These are phyloP conservation scores for Acmispon strigosus DNA, from an alignment of 306 rosid species.

Conservation along the genomic window DNA sequence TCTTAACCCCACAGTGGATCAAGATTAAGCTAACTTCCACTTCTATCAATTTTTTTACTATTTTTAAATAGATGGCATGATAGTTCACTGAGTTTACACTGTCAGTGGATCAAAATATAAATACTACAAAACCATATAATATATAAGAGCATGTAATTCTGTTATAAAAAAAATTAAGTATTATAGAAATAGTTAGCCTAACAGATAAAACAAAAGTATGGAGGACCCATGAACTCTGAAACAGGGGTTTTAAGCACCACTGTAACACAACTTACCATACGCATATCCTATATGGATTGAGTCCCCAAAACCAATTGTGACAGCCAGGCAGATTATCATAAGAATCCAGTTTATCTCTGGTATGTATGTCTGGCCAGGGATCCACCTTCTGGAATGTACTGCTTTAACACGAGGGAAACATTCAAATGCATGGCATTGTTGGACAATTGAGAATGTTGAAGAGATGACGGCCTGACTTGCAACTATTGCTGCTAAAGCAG, in stretches of 20 bases:
- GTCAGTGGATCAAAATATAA: background rate
- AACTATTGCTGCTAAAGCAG: conserved; percentile 59
- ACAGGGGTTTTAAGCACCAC: background rate
- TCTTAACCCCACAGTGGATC: background rate
- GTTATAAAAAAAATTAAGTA: background rate
- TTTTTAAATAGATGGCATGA: conserved; percentile 17
- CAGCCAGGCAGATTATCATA: conserved; percentile 65
- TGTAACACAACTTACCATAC: conserved; percentile 49
- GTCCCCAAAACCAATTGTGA: conserved; percentile 56
- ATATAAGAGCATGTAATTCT: background rate
- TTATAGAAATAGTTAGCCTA: conserved; percentile 9
- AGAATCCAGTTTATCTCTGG: conserved; percentile 90
- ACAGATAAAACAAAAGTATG: background rate
- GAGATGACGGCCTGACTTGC: conserved; percentile 77
- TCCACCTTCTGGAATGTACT: conserved; percentile 74
- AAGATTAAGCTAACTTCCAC: conserved; percentile 1
- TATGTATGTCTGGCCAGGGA: conserved; percentile 71
- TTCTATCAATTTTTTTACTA: background rate
- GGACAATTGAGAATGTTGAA: conserved; percentile 57
- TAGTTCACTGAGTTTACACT: background rate
- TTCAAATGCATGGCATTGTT: conserved; percentile 71
- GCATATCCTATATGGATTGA: conserved; percentile 47
- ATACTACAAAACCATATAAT: conserved; percentile 4
- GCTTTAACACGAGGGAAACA: conserved; percentile 86
- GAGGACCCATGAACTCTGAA: conserved; percentile 5